Conservation (phyloP, 2,329 filamentous ascomycete genomes). For the Epichloe uncinata region DNA sequence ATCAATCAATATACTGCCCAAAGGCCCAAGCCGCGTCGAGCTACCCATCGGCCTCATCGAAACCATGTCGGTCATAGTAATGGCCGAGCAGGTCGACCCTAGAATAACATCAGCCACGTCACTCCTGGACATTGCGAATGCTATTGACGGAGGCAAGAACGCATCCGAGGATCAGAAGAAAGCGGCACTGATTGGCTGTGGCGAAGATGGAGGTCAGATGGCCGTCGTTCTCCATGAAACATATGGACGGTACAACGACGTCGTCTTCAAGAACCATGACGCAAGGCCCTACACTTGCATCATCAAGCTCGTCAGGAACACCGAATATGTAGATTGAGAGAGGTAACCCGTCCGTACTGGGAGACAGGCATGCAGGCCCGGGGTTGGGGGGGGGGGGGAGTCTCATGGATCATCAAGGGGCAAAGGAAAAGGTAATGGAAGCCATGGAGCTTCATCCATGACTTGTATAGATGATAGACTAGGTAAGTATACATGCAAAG, state of each 20-base stretch:
- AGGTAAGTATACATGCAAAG: no score
- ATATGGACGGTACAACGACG: rapidly evolving
- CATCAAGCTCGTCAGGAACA: slow-evolving; percentile 2
- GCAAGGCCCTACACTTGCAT: not conserved
- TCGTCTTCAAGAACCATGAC: no score
- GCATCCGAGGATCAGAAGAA: slow-evolving; percentile 1
- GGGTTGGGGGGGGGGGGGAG: no score
- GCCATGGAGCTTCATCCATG: no score
- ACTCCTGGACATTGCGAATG: slow-evolving; percentile 12
- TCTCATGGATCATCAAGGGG: no score
- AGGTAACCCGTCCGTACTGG: no score
- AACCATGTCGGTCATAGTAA: not conserved
- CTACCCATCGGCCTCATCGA: slow-evolving; percentile 6
- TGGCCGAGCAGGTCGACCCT: slow-evolving; percentile 8
- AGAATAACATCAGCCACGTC: slow-evolving; percentile 9
- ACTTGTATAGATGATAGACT: no score
- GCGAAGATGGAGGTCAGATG: slow-evolving; percentile 10
- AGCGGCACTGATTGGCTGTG: slow-evolving; percentile 15
- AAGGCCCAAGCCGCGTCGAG: slow-evolving; percentile 10
- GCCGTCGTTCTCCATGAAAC: not conserved
- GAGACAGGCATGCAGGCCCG: no score
- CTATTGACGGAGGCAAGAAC: slow-evolving; percentile 11
- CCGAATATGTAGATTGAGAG: no score
- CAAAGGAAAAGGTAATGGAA: no score
- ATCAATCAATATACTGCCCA: slow-evolving; percentile 8